Evolutionary conservation across 2,329 filamentous ascomycete species (phyloP), one percentile per base, ranked within the genome.

Genomic region (Colletotrichum sp.): DNA sequence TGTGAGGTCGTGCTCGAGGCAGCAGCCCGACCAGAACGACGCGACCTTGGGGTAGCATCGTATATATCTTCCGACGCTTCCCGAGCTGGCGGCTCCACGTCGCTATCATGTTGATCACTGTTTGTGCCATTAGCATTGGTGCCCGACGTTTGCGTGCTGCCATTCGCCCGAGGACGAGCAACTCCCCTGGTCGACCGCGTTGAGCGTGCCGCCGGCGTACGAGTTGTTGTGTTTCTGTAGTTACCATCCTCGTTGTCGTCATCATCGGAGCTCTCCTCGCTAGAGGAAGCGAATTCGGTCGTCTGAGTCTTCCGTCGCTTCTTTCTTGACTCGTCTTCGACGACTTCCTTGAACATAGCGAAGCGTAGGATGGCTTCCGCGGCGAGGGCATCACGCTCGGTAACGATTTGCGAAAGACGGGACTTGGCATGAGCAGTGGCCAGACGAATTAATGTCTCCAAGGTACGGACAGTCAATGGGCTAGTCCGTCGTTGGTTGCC

Each of bases 361-460:
- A 98, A 99, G 22, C 97, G 92, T 36, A 99, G 87, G 78, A 99
- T 98, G 10, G 92, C 91, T 83, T 99, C 96, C 12, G 97, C 97
- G 39, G 96, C 93, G 69, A 94, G 87, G 2, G 96, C 96, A 83
- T 99, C 97, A 71, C 93, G 93, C 83, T 98, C 94, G 78, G 98
- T 96, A 4, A 99, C 95, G 55, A 95, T 90, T 81, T 92, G 96
- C 1, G 96, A 98, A 8, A 99, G 89, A 34, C 97, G 92, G 8
- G 96, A 92, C 86, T 98, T 99, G 76, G 97, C 97, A 80, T 99
- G 97, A 2, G 97, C 97, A 1, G 96, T 98, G 7, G 97, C 95
- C 22, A 99, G 90, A 92, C 97, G 97, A 83, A 99, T 98, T n/a
- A 99, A 90, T 0, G 97, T 99, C 85, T 99, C 97, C 18, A 99